Conservation (phyloP, 2,329 filamentous ascomycete species). For the Trichoderma breve region DNA sequence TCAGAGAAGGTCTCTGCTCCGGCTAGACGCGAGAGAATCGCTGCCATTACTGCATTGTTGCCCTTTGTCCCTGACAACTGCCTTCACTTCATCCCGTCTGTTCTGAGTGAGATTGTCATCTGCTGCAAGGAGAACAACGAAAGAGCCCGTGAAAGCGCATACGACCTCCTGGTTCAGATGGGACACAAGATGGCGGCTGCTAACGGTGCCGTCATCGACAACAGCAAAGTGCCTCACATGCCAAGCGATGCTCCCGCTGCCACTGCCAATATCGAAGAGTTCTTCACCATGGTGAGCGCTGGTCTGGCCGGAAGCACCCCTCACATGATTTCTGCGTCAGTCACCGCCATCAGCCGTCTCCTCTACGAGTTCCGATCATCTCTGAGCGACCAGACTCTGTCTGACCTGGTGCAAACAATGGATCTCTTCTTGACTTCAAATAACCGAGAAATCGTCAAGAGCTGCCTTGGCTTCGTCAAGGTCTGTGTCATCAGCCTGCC, state of each 20-base stretch:
- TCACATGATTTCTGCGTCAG: slow-evolving; percentile 97
- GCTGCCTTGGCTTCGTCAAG: slow-evolving; percentile 94
- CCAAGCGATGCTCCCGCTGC: slow-evolving; percentile 73
- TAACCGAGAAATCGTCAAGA: slow-evolving; percentile 94
- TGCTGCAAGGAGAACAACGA: slow-evolving; percentile 98
- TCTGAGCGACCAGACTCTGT: slow-evolving; percentile 67
- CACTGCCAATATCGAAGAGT: slow-evolving; percentile 84
- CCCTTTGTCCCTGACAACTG: slow-evolving; percentile 73
- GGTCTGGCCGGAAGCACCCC: slow-evolving; percentile 89
- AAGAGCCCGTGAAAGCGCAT: slow-evolving; percentile 83
- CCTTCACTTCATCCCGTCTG: slow-evolving; percentile 88
- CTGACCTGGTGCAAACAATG: slow-evolving; percentile 89
- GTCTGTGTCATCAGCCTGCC: slow-evolving; percentile 88
- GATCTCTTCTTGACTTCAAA: slow-evolving; percentile 94
- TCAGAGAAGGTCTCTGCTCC: slow-evolving; percentile 84
- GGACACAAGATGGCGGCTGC: slow-evolving; percentile 71
- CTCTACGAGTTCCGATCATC: slow-evolving; percentile 83
- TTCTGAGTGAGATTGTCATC: slow-evolving; percentile 92
- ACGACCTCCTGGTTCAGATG: slow-evolving; percentile 85
- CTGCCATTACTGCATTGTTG: slow-evolving; percentile 77
- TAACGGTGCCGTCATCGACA: slow-evolving; percentile 72
- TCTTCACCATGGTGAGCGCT: slow-evolving; percentile 96
- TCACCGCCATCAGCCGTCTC: slow-evolving; percentile 89
- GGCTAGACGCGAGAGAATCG: slow-evolving; percentile 79
- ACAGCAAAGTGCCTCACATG: slow-evolving; percentile 86